These are phyloP conservation scores for Dactylonectria estremocensis DNA, from an alignment of 2,329 filamentous ascomycete species.

Conservation along the genomic window DNA sequence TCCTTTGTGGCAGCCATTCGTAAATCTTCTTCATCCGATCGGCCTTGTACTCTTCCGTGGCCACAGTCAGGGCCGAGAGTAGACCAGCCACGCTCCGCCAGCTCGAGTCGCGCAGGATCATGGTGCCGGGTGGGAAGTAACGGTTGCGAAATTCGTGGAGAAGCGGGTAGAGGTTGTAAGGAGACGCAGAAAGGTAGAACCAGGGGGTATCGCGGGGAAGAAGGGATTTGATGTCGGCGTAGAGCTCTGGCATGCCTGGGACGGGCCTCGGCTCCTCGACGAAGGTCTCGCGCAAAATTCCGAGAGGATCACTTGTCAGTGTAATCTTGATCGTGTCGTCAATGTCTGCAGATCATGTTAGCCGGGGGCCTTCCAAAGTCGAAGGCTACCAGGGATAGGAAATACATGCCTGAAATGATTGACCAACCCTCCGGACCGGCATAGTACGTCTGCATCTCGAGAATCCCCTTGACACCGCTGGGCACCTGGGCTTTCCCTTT, in stretches of 20 bases:
- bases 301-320: conserved; percentile 82
- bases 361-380: conserved; percentile 3
- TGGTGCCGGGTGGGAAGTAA: conserved; percentile 82
- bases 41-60: conserved; percentile 89
- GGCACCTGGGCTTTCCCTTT: conserved; percentile 67
- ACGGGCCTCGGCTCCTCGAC: conserved; percentile 80
- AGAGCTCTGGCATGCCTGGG: conserved; percentile 87
- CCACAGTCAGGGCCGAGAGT: conserved; percentile 82
- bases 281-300: conserved; percentile 89
- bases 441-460: conserved; percentile 80
- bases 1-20: conserved; percentile 82
- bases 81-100: conserved; percentile 90
- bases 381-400: not conserved
- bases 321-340: conserved; percentile 98
- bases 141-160: conserved; percentile 80
- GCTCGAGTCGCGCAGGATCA: conserved; percentile 87
- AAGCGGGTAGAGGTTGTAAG: conserved; percentile 95
- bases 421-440: conserved; percentile 86
- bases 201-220: conserved; percentile 77
- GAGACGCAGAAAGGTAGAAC: conserved; percentile 95
- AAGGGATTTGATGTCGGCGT: conserved; percentile 73
- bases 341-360: conserved; percentile 71
- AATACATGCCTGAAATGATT: conserved; percentile 77
- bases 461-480: conserved; percentile 66
- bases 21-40: conserved; percentile 84